Evolutionary conservation across 129 eudicot genomes (phyloP).

Genomic region (Escallonia rubra): DNA sequence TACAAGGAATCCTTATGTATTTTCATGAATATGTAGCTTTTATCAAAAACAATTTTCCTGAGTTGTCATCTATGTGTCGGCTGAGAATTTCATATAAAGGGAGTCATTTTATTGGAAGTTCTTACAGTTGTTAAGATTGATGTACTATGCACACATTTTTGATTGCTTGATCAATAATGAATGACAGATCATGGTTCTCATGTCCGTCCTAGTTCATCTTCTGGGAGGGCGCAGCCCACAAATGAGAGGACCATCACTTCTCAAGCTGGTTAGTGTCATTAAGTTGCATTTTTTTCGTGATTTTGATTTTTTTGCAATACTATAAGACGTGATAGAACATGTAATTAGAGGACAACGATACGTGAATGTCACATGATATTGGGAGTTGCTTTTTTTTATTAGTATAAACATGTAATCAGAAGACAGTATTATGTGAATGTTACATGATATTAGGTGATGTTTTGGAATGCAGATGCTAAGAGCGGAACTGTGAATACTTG

Average conservation of each 20-base stretch:
- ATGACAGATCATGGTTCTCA: slow-evolving; percentile 52
- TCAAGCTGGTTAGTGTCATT: slow-evolving; percentile 42
- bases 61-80: not conserved
- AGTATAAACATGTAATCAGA: not conserved
- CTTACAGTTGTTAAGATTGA: not conserved
- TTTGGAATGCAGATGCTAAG: slow-evolving; percentile 37
- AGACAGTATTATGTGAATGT: not conserved
- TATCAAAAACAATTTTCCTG: not conserved
- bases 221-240: slow-evolving; percentile 38
- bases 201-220: slow-evolving; percentile 61
- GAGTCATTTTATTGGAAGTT: not conserved
- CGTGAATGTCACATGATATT: not conserved
- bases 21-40: not conserved
- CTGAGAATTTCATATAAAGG: not conserved
- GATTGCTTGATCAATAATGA: slow-evolving; percentile 9
- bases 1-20: not conserved
- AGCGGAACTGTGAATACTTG: slow-evolving; percentile 51
- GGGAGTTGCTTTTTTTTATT: not conserved
- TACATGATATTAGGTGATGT: not conserved
- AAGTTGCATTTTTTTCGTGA: slow-evolving; percentile 1
- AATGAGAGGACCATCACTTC: slow-evolving; percentile 28
- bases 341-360: too few species aligned
- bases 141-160: slow-evolving; percentile 5
- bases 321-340: too few species aligned
- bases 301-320: not conserved